A percentile compares a stretch with the other conserved stretches of the same genome.
These are phyloP conservation scores for Ogataea chonburiensis DNA, from an alignment of 805 yeast genomes.

Conservation along the genomic window DNA sequence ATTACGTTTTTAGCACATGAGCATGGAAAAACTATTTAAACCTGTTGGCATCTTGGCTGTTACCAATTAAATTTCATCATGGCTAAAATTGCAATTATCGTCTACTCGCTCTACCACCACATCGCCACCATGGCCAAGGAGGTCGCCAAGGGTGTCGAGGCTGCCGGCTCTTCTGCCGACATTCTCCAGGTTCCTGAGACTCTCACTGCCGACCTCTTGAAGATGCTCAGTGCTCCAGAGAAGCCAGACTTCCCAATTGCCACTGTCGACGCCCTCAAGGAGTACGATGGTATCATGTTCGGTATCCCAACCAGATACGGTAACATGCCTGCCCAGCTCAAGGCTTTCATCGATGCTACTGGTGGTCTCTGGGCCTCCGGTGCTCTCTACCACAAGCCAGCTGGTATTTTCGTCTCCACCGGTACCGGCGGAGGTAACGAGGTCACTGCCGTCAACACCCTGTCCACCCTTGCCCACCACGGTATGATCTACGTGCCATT, in stretches of 20 bases:
- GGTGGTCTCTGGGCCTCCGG: constrained; percentile 81
- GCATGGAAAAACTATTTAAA: too few relatives aligned
- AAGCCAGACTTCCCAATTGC: constrained; percentile 69
- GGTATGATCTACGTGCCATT: constrained; percentile 80
- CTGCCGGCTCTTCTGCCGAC: constrained; percentile 67
- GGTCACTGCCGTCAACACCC: constrained; percentile 59
- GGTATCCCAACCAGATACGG: constrained; percentile 91
- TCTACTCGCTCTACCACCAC: constrained; percentile 81
- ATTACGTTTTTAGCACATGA: too few relatives aligned
- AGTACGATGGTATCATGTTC: constrained; percentile 78
- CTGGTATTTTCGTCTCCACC: constrained; percentile 71
- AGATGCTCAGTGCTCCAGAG: constrained; percentile 59
- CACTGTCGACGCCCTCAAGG: constrained; percentile 52
- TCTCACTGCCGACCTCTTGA: constrained; percentile 55
- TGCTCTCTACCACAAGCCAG: constrained; percentile 70
- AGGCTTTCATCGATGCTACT: constrained; percentile 74
- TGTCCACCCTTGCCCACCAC: constrained; percentile 72
- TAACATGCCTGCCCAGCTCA: constrained; percentile 75
- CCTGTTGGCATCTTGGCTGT: too few relatives aligned
- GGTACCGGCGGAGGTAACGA: constrained; percentile 90
- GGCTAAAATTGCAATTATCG: constrained; percentile 40
- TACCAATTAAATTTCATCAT: constrained; percentile 8
- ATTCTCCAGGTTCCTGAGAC: constrained; percentile 80
- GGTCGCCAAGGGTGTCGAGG: constrained; percentile 64
- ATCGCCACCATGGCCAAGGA: constrained; percentile 66